Conservation (phyloP, 805 yeast genomes). For the Limtongozyma cylindracea region DNA sequence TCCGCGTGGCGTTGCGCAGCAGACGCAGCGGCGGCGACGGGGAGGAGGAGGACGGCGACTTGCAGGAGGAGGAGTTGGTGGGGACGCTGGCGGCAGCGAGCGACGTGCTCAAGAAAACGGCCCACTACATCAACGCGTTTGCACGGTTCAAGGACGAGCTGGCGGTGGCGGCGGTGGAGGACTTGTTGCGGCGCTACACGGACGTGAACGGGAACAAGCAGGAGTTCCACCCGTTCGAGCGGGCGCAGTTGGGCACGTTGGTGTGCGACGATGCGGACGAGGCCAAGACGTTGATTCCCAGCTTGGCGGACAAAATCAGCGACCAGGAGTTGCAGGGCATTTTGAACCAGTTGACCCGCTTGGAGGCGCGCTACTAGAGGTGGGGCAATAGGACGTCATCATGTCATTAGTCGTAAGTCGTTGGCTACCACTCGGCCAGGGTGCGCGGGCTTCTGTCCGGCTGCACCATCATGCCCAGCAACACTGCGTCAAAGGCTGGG, state of each 20-base stretch:
- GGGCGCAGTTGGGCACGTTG: constrained; percentile 75
- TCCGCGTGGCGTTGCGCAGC: constrained; percentile 73
- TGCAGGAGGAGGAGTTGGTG: constrained; percentile 22
- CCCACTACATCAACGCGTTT: constrained; percentile 66
- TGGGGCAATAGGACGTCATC: too few relatives aligned
- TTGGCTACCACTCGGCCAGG: too few relatives aligned
- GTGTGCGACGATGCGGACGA: constrained; percentile 95
- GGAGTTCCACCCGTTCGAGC: constrained; percentile 76
- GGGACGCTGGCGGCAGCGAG: constrained; percentile 58
- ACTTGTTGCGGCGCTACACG: constrained; percentile 48
- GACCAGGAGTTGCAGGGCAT: constrained; percentile 75
- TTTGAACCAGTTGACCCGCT: constrained; percentile 69
- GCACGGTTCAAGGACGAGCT: constrained; percentile 82
- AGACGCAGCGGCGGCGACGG: constrained; percentile 16
- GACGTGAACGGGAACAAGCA: constrained; percentile 28
- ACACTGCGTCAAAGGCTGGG: too few relatives aligned
- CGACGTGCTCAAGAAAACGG: constrained; percentile 76
- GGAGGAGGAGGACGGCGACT: constrained; percentile 16
- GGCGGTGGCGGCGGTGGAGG: constrained; percentile 84
- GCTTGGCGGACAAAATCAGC: constrained; percentile 54
- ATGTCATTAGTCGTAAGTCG: too few relatives aligned
- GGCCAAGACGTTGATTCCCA: constrained; percentile 84
- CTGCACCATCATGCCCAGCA: too few relatives aligned
- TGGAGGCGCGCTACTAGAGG: too few relatives aligned
- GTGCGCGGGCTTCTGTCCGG: too few relatives aligned